Conservation (phyloP, 805 yeast genomes). For the Ogataea philodendri region DNA sequence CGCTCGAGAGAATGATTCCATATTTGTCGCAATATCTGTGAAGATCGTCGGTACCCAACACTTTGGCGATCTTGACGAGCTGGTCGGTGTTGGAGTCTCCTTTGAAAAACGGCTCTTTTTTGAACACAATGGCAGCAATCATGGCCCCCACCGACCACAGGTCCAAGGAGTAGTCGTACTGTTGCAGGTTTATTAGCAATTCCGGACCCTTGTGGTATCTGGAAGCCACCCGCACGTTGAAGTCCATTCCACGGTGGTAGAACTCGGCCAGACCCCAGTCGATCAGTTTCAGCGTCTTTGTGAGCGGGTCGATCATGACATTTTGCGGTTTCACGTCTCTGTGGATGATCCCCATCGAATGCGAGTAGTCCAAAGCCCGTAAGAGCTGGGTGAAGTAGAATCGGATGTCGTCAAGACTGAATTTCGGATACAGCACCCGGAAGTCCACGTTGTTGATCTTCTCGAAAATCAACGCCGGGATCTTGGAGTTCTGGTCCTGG, state of each 20-base stretch:
- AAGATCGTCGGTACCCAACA: slow-evolving; percentile 79
- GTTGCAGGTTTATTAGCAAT: slow-evolving; percentile 73
- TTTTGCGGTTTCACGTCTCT: slow-evolving; percentile 93
- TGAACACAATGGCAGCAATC: slow-evolving; percentile 85
- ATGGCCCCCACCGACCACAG: slow-evolving; percentile 91
- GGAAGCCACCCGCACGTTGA: slow-evolving; percentile 89
- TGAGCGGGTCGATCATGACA: slow-evolving; percentile 83
- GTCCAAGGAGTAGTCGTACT: slow-evolving; percentile 85
- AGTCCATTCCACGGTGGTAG: slow-evolving; percentile 85
- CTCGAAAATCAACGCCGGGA: slow-evolving; percentile 88
- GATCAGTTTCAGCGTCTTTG: slow-evolving; percentile 63
- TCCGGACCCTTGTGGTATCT: slow-evolving; percentile 93
- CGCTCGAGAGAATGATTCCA: slow-evolving; percentile 65
- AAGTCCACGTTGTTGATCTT: slow-evolving; percentile 82
- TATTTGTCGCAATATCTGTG: slow-evolving; percentile 66
- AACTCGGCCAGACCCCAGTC: slow-evolving; percentile 97
- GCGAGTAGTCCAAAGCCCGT: slow-evolving; percentile 81
- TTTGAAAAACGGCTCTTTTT: slow-evolving; percentile 88
- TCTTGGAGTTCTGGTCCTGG: slow-evolving; percentile 78
- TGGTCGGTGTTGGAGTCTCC: slow-evolving; percentile 92
- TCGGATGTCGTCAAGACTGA: slow-evolving; percentile 70
- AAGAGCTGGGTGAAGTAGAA: slow-evolving; percentile 81
- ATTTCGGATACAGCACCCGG: slow-evolving; percentile 79
- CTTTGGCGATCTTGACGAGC: slow-evolving; percentile 83
- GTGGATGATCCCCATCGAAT: slow-evolving; percentile 93